Percentiles rank a stretch among this genome's conserved stretches.
Evolutionary conservation across 768 basidiomycete species (phyloP).

Genomic region (Nevesoporus exiguus): DNA sequence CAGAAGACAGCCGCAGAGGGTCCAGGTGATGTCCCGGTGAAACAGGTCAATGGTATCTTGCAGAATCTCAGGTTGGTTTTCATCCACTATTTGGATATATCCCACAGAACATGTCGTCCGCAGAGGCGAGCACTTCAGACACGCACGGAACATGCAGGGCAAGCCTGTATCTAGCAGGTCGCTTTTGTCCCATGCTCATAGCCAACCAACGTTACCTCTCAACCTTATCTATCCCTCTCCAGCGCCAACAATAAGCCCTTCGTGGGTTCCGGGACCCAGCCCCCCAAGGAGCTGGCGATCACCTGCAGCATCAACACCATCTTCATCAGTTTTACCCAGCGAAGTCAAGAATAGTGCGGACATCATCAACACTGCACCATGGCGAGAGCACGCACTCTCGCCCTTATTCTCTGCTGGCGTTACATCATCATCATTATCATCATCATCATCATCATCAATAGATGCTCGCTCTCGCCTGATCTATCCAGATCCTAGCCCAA

Average conservation of each 20-base stretch:
- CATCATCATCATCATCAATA: background rate
- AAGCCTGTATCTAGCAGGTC: conserved; percentile 16
- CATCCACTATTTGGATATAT: background rate
- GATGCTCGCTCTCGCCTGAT: background rate
- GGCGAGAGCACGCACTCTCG: conserved; percentile 57
- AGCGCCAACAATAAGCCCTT: background rate
- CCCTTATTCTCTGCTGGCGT: conserved; percentile 44
- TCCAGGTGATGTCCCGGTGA: conserved; percentile 7
- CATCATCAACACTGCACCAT: conserved; percentile 32
- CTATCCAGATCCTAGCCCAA: conserved; percentile 17
- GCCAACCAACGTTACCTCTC: conserved; percentile 45
- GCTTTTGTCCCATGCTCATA: conserved; percentile 29
- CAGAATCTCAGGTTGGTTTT: conserved; percentile 26
- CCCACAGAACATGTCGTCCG: background rate
- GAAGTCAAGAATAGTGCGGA: conserved; percentile 11
- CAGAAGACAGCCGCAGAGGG: conserved; percentile 5
- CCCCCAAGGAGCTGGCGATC: conserved; percentile 60
- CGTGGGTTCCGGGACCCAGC: conserved; percentile 43
- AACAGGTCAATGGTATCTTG: conserved; percentile 30
- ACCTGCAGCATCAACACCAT: conserved; percentile 19
- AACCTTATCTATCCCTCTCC: conserved; percentile 36
- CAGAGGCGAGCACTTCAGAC: conserved; percentile 74
- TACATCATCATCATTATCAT: too few species aligned
- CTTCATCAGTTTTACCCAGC: background rate
- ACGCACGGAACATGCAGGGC: conserved; percentile 49